phyloP scores from a whole-genome alignment of 352 stramenopile genomes.

The Phytophthora colocasiae region DNA sequence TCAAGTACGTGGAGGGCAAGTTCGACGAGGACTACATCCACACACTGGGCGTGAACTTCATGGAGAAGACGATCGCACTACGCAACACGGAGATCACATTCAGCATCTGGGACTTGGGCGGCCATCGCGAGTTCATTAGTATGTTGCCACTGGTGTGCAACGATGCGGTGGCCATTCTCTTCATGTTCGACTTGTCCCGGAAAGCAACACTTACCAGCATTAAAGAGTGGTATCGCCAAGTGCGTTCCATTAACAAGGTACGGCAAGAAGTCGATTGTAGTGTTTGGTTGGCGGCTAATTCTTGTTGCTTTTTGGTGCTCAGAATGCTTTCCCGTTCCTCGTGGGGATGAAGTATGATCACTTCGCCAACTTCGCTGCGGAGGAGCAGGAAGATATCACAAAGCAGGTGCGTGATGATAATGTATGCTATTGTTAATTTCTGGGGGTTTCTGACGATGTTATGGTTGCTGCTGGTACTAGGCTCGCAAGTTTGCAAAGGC shows the following conservation, averaged over 20 bases:
- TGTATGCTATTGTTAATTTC: neutral
- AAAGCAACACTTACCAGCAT: constrained; percentile 93
- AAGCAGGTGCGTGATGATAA: constrained; percentile 76
- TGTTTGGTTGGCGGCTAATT: neutral
- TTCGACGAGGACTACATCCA: constrained; percentile 98
- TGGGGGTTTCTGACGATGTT: neutral
- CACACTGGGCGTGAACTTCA: constrained; percentile 96
- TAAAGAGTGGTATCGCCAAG: constrained; percentile 94
- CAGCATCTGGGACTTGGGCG: constrained; percentile 95
- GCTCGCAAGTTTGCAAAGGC: constrained; percentile 95
- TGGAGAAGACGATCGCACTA: constrained; percentile 96
- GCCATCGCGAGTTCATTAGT: constrained; percentile 94
- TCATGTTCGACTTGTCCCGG: constrained; percentile 96
- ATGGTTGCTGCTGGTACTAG: constrained; percentile 35
- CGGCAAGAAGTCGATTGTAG: neutral
- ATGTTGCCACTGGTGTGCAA: constrained; percentile 96
- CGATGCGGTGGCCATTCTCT: constrained; percentile 94
- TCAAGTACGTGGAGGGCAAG: constrained; percentile 96
- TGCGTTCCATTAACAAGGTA: constrained; percentile 92
- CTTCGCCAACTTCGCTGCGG: constrained; percentile 89
- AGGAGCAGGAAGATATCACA: constrained; percentile 95
- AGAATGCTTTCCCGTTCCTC: constrained; percentile 94
- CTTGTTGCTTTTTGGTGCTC: neutral
- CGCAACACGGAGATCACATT: constrained; percentile 96
- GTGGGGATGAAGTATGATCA: constrained; percentile 96